Conservation (phyloP, 345 rosid genomes). For the Lumnitzera littorea region DNA sequence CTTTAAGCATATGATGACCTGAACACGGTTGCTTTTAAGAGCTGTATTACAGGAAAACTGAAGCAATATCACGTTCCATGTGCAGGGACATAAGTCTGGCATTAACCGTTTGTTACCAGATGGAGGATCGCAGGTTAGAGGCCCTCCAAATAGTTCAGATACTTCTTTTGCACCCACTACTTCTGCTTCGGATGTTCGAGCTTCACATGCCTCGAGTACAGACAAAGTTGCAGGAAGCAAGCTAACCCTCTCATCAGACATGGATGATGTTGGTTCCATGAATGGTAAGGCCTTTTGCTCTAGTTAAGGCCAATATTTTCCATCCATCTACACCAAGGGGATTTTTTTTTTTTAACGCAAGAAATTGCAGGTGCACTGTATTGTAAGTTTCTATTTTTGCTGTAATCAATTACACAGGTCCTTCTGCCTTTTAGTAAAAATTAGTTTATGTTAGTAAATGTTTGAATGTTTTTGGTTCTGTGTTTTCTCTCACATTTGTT, state of each 20-base stretch:
- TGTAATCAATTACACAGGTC: too few species aligned
- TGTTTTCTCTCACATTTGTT: too few species aligned
- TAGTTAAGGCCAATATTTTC: constrained; percentile 4
- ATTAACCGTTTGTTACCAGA: constrained; percentile 23
- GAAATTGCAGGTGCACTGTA: too few species aligned
- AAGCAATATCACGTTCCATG: too few species aligned
- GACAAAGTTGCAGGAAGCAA: constrained; percentile 26
- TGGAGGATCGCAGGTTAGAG: constrained; percentile 24
- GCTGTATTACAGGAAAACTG: constrained; percentile 4
- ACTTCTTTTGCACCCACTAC: constrained; percentile 21
- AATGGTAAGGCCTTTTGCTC: constrained; percentile 14
- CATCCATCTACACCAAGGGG: constrained; percentile 11
- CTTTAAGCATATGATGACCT: too few species aligned
- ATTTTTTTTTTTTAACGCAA: constrained; percentile 7
- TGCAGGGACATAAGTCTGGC: constrained; percentile 45
- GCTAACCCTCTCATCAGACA: constrained; percentile 30
- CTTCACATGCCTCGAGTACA: constrained; percentile 22
- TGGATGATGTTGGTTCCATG: constrained; percentile 33
- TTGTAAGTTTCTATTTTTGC: too few species aligned
- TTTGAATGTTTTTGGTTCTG: too few species aligned
- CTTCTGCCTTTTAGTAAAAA: too few species aligned
- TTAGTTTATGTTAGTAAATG: too few species aligned
- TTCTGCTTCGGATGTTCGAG: constrained; percentile 23
- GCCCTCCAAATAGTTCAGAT: constrained; percentile 25
- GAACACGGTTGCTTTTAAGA: background rate